Conservation (phyloP, 129 eudicot genomes). For the Chrysanthemum lavandulifolium region DNA sequence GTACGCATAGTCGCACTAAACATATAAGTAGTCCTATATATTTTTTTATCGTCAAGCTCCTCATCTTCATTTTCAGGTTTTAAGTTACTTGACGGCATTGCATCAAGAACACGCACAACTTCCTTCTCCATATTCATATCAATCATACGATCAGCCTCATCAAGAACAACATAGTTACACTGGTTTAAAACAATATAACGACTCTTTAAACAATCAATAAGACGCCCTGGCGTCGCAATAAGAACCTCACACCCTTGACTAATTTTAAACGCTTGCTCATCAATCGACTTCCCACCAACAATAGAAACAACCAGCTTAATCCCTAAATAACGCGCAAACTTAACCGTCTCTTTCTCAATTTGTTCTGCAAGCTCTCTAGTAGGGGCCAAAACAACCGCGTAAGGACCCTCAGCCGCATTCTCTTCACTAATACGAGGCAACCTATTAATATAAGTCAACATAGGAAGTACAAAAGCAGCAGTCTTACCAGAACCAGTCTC, state of each 20-base stretch:
- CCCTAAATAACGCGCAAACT: conserved; percentile 50
- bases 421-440: conserved; percentile 50
- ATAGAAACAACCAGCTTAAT: conserved; percentile 51
- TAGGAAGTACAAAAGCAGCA: conserved; percentile 43
- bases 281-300: conserved; percentile 58
- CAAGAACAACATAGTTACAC: conserved; percentile 61
- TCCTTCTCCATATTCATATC: conserved; percentile 53
- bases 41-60: conserved; percentile 55
- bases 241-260: conserved; percentile 58
- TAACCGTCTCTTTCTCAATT: conserved; percentile 56
- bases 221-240: conserved; percentile 61
- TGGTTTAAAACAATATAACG: background rate
- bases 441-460: conserved; percentile 48
- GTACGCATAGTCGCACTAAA: conserved; percentile 56
- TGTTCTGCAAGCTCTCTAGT: conserved; percentile 52
- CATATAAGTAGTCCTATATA: conserved; percentile 55
- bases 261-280: conserved; percentile 53
- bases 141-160: conserved; percentile 62
- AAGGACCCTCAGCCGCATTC: conserved; percentile 38
- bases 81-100: conserved; percentile 49
- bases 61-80: conserved; percentile 34
- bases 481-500: too few species aligned
- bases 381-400: conserved; percentile 43
- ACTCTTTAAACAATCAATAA: conserved; percentile 21
- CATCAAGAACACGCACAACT: conserved; percentile 51